Evolutionary conservation across 208 protist species (phyloP).

Genomic region (Crithidia expoeki): DNA sequence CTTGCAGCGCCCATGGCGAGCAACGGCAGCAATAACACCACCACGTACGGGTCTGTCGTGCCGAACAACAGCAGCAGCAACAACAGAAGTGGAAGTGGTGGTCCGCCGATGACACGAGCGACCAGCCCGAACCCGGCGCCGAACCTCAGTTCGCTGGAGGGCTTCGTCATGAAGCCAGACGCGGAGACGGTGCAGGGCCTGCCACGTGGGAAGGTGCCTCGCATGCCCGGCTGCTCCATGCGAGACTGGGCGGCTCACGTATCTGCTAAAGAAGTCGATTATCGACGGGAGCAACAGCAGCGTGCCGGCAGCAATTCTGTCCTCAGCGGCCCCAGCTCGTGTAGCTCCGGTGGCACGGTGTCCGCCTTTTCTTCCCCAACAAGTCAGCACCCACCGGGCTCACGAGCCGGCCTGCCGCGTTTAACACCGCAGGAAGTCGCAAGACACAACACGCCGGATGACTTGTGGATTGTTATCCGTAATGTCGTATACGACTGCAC

Average conservation of each 20-base stretch:
- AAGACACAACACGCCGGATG: conserved; percentile 56
- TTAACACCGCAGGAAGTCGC: conserved; percentile 57
- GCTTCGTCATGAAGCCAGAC: conserved; percentile 29
- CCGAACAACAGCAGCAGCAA: not conserved
- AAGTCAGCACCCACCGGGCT: conserved; percentile 4
- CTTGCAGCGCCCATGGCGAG: conserved; percentile 23
- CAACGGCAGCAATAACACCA: conserved; percentile 16
- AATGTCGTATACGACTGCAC: conserved; percentile 84
- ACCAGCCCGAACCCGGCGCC: not conserved
- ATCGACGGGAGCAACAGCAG: conserved; percentile 15
- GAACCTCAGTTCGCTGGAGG: not conserved
- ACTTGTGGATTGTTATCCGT: conserved; percentile 79
- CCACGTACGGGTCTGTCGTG: not conserved
- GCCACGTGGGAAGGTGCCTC: conserved; percentile 26
- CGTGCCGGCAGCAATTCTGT: not conserved
- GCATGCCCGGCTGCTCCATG: conserved; percentile 46
- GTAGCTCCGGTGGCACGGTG: not conserved
- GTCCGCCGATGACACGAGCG: not conserved
- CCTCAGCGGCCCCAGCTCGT: conserved; percentile 14
- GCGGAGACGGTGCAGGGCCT: conserved; percentile 27
- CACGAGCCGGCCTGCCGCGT: conserved; percentile 27
- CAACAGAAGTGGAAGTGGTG: not conserved
- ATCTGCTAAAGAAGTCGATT: conserved; percentile 14
- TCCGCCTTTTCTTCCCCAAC: conserved; percentile 6
- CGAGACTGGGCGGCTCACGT: conserved; percentile 47